Percentiles rank a stretch among this genome's conserved stretches.
phyloP scores from a whole-genome alignment of 352 stramenopile species.

The Saprolegnia diclina region DNA sequence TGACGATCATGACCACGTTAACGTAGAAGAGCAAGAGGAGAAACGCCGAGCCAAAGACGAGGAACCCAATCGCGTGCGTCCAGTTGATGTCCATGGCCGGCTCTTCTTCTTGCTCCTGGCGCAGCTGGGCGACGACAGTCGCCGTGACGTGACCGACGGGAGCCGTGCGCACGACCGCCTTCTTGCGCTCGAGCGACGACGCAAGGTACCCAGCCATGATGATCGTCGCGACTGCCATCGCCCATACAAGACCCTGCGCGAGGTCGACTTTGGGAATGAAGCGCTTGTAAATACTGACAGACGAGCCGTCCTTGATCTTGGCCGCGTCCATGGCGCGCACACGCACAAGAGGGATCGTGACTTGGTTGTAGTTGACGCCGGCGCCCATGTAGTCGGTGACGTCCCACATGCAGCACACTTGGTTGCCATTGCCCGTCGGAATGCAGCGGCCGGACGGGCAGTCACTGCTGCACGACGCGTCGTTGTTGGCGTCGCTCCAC shows the following conservation, averaged over 20 bases:
- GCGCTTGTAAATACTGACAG: slow-evolving; percentile 49
- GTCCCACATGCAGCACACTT: slow-evolving; percentile 78
- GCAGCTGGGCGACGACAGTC: not conserved
- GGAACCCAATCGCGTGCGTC: slow-evolving; percentile 84
- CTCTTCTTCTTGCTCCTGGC: slow-evolving; percentile 35
- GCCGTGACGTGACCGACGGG: not conserved
- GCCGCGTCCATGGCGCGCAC: slow-evolving; percentile 56
- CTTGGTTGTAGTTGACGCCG: slow-evolving; percentile 33
- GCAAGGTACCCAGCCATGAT: slow-evolving; percentile 69
- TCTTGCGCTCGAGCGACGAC: slow-evolving; percentile 55
- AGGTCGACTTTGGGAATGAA: slow-evolving; percentile 52
- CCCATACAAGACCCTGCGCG: slow-evolving; percentile 67
- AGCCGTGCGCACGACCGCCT: slow-evolving; percentile 26
- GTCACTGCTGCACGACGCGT: slow-evolving; percentile 19
- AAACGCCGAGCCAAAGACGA: slow-evolving; percentile 85
- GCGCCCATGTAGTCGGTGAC: slow-evolving; percentile 71
- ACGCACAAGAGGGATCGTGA: slow-evolving; percentile 65
- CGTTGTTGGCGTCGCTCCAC: slow-evolving; percentile 18
- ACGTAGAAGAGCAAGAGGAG: slow-evolving; percentile 90
- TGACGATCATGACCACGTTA: slow-evolving; percentile 56
- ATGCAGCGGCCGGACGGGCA: slow-evolving; percentile 63
- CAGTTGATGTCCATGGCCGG: slow-evolving; percentile 78
- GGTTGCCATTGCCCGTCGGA: slow-evolving; percentile 42
- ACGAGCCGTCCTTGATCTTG: slow-evolving; percentile 42
- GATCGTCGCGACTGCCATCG: slow-evolving; percentile 66